Evolutionary conservation across 1,284 basidiomycete species (phyloP).

Genomic region (Coniophora puteana): DNA sequence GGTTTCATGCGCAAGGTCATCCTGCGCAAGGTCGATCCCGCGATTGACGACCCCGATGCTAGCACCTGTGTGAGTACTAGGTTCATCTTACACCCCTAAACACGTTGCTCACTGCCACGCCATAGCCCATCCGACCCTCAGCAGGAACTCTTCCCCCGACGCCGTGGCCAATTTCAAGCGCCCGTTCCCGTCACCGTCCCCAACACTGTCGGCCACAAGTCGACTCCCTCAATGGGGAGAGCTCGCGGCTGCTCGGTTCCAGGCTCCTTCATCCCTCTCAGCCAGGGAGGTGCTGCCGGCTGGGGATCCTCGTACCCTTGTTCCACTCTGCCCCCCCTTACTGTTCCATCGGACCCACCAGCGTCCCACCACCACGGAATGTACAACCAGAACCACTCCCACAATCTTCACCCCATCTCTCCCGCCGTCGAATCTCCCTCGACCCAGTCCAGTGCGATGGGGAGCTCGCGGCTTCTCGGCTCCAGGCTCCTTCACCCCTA

Average conservation of each 20-base stretch:
- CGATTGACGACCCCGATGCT: conserved; percentile 88
- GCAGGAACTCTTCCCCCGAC: conserved; percentile 80
- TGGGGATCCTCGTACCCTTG: conserved; percentile 61
- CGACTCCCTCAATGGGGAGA: conserved; percentile 46
- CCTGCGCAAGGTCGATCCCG: conserved; percentile 86
- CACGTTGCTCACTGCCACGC: conserved; percentile 15
- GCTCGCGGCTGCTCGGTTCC: conserved; percentile 78
- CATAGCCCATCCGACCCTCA: conserved; percentile 82
- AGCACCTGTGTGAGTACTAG: conserved; percentile 81
- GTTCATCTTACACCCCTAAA: conserved; percentile 13
- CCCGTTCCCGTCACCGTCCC: conserved; percentile 58
- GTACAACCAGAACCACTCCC: conserved; percentile 54
- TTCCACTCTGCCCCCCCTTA: conserved; percentile 72
- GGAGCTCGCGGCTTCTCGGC: conserved; percentile 77
- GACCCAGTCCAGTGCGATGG: too few relatives aligned
- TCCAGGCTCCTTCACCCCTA: conserved; percentile 69
- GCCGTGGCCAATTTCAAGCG: conserved; percentile 90
- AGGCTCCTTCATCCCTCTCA: conserved; percentile 66
- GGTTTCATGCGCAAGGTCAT: conserved; percentile 95
- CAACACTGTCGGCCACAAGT: conserved; percentile 33
- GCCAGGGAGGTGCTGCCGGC: conserved; percentile 47
- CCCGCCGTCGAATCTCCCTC: conserved; percentile 63
- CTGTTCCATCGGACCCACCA: conserved; percentile 69
- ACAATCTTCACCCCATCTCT: conserved; percentile 59
- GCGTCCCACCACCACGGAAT: conserved; percentile 49